Evolutionary conservation across 2,329 filamentous ascomycete species (phyloP), one percentile per base, ranked within the genome.

Genomic region (Cordyceps sp.): DNA sequence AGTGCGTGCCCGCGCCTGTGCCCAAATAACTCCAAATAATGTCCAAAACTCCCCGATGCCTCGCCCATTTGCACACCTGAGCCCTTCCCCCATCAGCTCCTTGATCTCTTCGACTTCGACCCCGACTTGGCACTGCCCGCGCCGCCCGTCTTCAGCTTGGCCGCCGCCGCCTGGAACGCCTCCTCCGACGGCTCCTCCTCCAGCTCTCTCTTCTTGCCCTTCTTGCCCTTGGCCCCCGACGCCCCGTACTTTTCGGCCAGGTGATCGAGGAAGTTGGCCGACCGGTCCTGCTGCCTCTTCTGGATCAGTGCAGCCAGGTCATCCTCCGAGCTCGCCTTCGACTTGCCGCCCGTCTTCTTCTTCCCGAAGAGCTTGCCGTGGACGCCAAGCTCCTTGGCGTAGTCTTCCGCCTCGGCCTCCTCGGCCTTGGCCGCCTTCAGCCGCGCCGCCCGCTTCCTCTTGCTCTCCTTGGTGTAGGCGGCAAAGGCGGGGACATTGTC

Each of bases 161-260:
- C 58, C 2, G 67, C 67, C 5, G 69, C 65, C 6, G 63, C 65
- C 37, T 72, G 64, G 35, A 76, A 75, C 0, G 64, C 69, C 42
- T 73, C 69, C 39, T 77, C 72, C 0, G 66, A 66, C 2, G 69
- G 66, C 46, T 71, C 66, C 37, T 80, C 76, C 42, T 84, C 77
- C 1, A 69, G 61, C 1, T 47, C 51, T 18, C 54, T 57, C 41
- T 65, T 61, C 47, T 69, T 72, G 10, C 60, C 62, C 46, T 66
- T 73, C 53, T 62, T 64, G 0, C 49, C 41, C 37, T 62, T 59
- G 32, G 47, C 44, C 31, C 46, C 46, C 12, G 48, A 48, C 7
- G 61, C 57, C 19, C 62, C 58, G 50, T 92, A 92, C 56, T 88
- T 92, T 30, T 75, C 79, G 36, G 82, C 82, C 31, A 93, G 54